phyloP scores from a whole-genome alignment of 2,329 filamentous ascomycete genomes.

The Trichoderma semiorbis region DNA sequence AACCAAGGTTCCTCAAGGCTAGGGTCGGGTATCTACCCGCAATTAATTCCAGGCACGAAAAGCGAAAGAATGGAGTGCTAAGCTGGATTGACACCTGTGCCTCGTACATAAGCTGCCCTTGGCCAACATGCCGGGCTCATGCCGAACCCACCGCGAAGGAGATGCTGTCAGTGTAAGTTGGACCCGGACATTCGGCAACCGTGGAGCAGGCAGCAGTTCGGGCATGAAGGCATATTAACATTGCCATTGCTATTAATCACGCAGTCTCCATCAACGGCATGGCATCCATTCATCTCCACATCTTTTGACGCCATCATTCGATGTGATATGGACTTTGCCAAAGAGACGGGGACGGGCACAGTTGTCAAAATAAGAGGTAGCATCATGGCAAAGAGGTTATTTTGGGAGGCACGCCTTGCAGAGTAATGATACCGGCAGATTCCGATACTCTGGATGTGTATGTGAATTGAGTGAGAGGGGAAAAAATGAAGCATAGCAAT shows the following conservation, averaged over 20 bases:
- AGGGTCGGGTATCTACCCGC: conserved; percentile 17
- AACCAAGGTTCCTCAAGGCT: neutral
- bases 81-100: neutral
- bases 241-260: neutral
- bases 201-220: neutral
- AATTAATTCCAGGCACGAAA: neutral
- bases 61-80: neutral
- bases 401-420: neutral
- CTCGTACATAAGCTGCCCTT: neutral
- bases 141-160: neutral
- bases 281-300: neutral
- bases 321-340: neutral
- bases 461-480: neutral
- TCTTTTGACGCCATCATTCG: neutral
- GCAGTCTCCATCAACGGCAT: neutral
- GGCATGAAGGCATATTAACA: neutral
- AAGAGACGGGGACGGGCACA: neutral
- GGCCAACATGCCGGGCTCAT: neutral
- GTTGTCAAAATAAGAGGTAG: neutral
- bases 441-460: too few relatives aligned
- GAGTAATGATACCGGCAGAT: neutral
- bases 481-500: neutral
- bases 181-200: neutral
- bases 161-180: neutral
- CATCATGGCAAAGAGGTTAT: neutral